Percentiles rank a stretch among this genome's conserved stretches.
phyloP scores from a whole-genome alignment of 129 eudicot species.

The Scalesia atractyloides region DNA sequence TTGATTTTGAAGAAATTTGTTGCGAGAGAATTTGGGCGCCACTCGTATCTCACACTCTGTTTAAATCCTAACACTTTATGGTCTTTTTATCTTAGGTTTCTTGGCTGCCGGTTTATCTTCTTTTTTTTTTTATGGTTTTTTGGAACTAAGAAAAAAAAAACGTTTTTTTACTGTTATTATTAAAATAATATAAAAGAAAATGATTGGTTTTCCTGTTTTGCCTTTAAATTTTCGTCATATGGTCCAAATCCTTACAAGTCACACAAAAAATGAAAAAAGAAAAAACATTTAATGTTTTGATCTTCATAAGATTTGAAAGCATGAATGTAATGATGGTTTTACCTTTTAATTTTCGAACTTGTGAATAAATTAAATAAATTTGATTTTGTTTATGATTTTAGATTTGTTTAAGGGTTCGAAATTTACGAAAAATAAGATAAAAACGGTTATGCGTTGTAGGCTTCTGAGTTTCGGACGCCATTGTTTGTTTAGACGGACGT shows the following conservation, averaged over 20 bases:
- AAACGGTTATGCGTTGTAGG: neutral
- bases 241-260: too few relatives aligned
- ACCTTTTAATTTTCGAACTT: neutral
- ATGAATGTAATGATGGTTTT: neutral
- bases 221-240: too few relatives aligned
- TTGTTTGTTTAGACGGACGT: too few relatives aligned
- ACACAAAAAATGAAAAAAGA: too few relatives aligned
- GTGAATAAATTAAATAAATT: neutral
- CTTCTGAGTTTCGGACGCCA: too few relatives aligned
- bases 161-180: neutral
- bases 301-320: too few relatives aligned
- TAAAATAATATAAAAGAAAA: too few relatives aligned
- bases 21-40: conserved; percentile 15
- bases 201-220: too few relatives aligned
- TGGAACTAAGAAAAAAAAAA: neutral
- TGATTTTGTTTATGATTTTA: neutral
- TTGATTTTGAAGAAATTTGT: neutral
- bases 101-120: neutral
- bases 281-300: too few relatives aligned
- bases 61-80: conserved; percentile 1
- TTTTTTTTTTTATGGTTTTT: neutral
- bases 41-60: conserved; percentile 24
- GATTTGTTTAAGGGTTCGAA: neutral
- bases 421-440: neutral
- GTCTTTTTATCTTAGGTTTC: neutral